Evolutionary conservation across 2,329 filamentous ascomycete species (phyloP).

Genomic region (Plenodomus lindquistii): DNA sequence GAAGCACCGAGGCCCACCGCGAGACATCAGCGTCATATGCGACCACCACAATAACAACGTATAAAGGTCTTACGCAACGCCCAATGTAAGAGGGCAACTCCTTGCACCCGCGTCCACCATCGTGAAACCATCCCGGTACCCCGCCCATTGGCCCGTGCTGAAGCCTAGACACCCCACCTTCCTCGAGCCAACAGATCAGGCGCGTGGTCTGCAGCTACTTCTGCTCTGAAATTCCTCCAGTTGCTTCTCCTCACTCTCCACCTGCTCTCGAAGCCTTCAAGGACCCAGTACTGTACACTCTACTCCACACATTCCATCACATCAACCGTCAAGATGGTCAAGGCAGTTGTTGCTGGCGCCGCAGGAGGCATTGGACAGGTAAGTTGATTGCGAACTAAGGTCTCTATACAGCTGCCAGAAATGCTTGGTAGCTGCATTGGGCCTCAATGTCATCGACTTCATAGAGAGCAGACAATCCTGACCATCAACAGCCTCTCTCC

Average conservation of each 20-base stretch:
- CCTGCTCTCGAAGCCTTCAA: slow-evolving; percentile 4
- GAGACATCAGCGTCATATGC: slow-evolving; percentile 21
- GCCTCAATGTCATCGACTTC: background rate
- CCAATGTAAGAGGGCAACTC: background rate
- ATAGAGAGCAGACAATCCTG: slow-evolving; percentile 8
- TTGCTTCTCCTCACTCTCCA: slow-evolving; percentile 13
- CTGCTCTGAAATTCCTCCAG: slow-evolving; percentile 20
- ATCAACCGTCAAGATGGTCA: slow-evolving; percentile 44
- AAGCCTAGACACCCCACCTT: slow-evolving; percentile 18
- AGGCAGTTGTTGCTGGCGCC: slow-evolving; percentile 78
- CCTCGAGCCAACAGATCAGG: slow-evolving; percentile 30
- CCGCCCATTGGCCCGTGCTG: slow-evolving; percentile 33
- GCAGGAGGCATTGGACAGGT: slow-evolving; percentile 99
- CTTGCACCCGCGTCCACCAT: slow-evolving; percentile 4
- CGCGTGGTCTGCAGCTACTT: slow-evolving; percentile 35
- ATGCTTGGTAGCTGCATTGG: background rate
- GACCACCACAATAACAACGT: slow-evolving; percentile 1
- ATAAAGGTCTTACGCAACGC: slow-evolving; percentile 2
- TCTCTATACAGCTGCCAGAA: background rate
- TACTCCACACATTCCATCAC: slow-evolving; percentile 13
- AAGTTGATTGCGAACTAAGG: slow-evolving; percentile 27
- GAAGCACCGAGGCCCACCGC: slow-evolving; percentile 24
- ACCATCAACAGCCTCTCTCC: slow-evolving; percentile 75
- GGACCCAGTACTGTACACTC: no score
- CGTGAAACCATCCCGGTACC: slow-evolving; percentile 17